A percentile compares a stretch with the other conserved stretches of the same genome.
These are phyloP conservation scores for Tolypocladium guangdongense DNA, from an alignment of 2,329 filamentous ascomycete species.

Conservation along the genomic window DNA sequence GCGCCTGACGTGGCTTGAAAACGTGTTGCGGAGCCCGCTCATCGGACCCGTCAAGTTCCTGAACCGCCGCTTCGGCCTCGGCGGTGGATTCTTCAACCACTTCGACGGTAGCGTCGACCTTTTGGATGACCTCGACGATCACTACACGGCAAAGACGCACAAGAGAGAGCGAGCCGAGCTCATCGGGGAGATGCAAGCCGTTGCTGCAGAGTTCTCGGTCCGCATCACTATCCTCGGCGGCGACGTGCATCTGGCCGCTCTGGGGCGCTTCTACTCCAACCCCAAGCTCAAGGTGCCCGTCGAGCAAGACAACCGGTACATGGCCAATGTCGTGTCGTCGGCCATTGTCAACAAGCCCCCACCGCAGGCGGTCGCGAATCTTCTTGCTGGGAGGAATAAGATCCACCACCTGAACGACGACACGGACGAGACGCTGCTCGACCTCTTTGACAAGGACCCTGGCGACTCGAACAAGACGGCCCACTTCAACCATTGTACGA, in stretches of 20 bases:
- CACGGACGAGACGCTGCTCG: slow-evolving; percentile 87
- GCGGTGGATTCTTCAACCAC: slow-evolving; percentile 79
- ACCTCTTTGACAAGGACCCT: slow-evolving; percentile 85
- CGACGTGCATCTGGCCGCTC: slow-evolving; percentile 83
- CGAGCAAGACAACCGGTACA: slow-evolving; percentile 82
- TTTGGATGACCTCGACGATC: slow-evolving; percentile 86
- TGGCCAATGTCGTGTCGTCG: slow-evolving; percentile 88
- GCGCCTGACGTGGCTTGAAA: slow-evolving; percentile 93
- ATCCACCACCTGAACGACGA: slow-evolving; percentile 56
- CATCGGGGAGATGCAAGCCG: slow-evolving; percentile 68
- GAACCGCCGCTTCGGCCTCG: slow-evolving; percentile 80
- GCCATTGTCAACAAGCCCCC: slow-evolving; percentile 95
- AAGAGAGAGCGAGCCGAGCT: slow-evolving; percentile 76
- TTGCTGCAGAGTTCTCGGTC: slow-evolving; percentile 78
- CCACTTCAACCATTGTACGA: slow-evolving; percentile 71
- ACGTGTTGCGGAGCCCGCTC: slow-evolving; percentile 74
- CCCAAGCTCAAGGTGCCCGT: slow-evolving; percentile 66
- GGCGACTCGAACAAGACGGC: slow-evolving; percentile 65
- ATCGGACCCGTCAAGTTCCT: slow-evolving; percentile 83
- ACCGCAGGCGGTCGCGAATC: slow-evolving; percentile 76
- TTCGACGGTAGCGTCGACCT: slow-evolving; percentile 93
- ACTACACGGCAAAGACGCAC: slow-evolving; percentile 88
- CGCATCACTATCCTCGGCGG: slow-evolving; percentile 88
- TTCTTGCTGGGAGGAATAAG: slow-evolving; percentile 83
- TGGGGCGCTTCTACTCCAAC: slow-evolving; percentile 92